Evolutionary conservation across 2,329 filamentous ascomycete species (phyloP).

Genomic region (Epichloe glyceriae): DNA sequence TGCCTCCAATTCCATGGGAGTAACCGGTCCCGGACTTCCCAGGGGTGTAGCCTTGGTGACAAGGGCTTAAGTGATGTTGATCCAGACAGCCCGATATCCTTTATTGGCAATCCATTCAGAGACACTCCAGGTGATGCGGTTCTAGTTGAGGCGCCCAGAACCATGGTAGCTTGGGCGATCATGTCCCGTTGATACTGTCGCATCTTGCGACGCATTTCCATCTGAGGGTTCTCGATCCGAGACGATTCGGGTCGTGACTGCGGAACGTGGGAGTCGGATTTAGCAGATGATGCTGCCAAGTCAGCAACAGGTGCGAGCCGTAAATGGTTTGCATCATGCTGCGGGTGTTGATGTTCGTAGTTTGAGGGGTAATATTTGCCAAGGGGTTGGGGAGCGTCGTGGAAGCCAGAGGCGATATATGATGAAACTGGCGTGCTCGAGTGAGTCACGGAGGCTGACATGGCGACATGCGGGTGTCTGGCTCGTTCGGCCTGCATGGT

Average conservation of each 20-base stretch:
- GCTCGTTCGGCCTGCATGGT: conserved; percentile 14
- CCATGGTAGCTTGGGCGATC: conserved; percentile 42
- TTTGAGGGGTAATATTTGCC: conserved; percentile 54
- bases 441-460: conserved; percentile 11
- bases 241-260: conserved; percentile 1
- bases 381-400: conserved; percentile 35
- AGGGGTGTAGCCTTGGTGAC: conserved; percentile 39
- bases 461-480: conserved; percentile 9
- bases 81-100: conserved; percentile 25
- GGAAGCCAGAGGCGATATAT: conserved; percentile 36
- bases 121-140: conserved; percentile 16
- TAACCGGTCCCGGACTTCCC: conserved; percentile 47
- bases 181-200: conserved; percentile 49
- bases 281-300: conserved; percentile 18
- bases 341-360: conserved; percentile 30
- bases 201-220: conserved; percentile 37
- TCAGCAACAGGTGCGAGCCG: conserved; percentile 13
- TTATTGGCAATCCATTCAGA: conserved; percentile 22
- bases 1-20: conserved; percentile 43
- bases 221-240: conserved; percentile 11
- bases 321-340: conserved; percentile 3
- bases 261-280: conserved; percentile 24
- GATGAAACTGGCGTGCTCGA: conserved; percentile 34
- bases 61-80: conserved; percentile 31
- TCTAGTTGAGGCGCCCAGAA: conserved; percentile 18